A percentile compares a stretch with the other conserved stretches of the same genome.
Conservation (phyloP, 2,329 filamentous ascomycete genomes). For the Fusarium denticulatum region DNA sequence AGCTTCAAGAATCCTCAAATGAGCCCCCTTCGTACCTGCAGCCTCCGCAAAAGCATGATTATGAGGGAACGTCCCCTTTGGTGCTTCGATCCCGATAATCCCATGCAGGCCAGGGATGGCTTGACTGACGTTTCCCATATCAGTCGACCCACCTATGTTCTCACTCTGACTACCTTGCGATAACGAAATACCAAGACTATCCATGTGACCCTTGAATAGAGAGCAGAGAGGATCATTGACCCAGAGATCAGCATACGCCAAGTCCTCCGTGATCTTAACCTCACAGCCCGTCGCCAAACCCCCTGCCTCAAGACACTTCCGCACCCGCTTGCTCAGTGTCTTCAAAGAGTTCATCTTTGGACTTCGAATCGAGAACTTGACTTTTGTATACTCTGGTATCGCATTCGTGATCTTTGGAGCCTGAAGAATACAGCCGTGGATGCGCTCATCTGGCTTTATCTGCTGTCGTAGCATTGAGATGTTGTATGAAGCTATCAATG, state of each 20-base stretch:
- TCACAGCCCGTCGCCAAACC: not conserved
- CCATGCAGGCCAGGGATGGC: not conserved
- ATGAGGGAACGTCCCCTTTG: accelerated
- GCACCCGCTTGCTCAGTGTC: not conserved
- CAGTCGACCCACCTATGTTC: not conserved
- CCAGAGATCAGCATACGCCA: not conserved
- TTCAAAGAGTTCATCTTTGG: not conserved
- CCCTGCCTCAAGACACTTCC: not conserved
- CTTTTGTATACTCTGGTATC: not conserved
- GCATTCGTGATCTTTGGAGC: not conserved
- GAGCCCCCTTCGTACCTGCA: not conserved
- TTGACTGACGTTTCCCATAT: not conserved
- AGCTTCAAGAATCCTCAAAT: not conserved
- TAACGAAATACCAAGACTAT: not conserved
- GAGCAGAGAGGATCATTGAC: not conserved
- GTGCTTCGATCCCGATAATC: not conserved
- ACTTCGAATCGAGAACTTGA: not conserved
- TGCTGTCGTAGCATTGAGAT: not conserved
- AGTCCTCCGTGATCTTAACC: not conserved
- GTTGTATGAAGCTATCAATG: not conserved
- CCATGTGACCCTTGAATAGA: not conserved
- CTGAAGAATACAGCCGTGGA: not conserved
- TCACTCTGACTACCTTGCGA: not conserved
- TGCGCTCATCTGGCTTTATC: not conserved
- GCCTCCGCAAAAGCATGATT: not conserved